Conservation (phyloP, 495 filamentous ascomycete genomes). For the Cercophora scortea region DNA sequence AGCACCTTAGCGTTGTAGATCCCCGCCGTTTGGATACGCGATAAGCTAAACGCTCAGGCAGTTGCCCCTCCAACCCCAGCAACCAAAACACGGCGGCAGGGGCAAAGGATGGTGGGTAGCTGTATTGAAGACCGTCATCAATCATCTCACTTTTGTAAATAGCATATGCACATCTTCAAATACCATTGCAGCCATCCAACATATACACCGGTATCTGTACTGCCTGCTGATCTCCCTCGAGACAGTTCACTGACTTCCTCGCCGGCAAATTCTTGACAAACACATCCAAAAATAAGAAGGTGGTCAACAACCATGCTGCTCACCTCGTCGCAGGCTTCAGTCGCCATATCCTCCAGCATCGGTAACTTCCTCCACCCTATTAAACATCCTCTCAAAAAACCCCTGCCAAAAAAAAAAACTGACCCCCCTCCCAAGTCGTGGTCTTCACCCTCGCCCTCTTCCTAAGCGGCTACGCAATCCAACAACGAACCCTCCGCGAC, state of each 20-base stretch:
- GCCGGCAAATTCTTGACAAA: neutral
- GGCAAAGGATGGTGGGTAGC: no score
- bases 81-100: no score
- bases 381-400: constrained; percentile 4
- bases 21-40: constrained; percentile 9
- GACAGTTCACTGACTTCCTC: neutral
- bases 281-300: neutral
- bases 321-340: constrained; percentile 45
- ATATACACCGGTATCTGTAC: no score
- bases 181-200: no score
- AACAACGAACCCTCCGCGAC: constrained; percentile 45
- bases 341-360: constrained; percentile 40
- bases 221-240: no score
- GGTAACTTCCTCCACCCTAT: constrained; percentile 21
- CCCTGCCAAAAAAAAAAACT: neutral
- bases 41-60: constrained; percentile 1
- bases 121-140: no score
- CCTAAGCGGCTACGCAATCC: constrained; percentile 46
- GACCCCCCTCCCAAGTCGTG: constrained; percentile 25
- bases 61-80: constrained; percentile 18
- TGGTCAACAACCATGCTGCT: constrained; percentile 30
- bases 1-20: neutral
- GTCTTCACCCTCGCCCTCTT: constrained; percentile 45
- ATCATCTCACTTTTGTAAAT: no score
- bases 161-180: no score